Percentiles rank a stretch among this genome's conserved stretches.
phyloP scores from a whole-genome alignment of 75 land plant species.

The Cupressus sempervirens region DNA sequence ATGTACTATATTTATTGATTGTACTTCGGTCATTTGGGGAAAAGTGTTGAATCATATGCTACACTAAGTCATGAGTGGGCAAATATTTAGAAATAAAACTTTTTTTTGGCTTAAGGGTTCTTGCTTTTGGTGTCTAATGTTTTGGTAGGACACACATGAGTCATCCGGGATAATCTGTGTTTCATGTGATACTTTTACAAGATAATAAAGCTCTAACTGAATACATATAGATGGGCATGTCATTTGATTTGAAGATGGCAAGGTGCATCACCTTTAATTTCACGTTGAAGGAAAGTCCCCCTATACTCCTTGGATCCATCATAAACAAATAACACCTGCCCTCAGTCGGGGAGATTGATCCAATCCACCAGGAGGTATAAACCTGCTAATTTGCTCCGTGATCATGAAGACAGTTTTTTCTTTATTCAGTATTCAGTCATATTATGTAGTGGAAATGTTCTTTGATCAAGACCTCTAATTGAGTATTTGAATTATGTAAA shows the following conservation, averaged over 20 bases:
- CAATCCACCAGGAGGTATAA: neutral
- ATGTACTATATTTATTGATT: neutral
- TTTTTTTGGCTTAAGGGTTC: neutral
- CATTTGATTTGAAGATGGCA: neutral
- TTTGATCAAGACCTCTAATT: no score
- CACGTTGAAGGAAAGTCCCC: neutral
- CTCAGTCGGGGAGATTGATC: neutral
- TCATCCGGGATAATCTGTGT: no score
- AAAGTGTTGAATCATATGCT: neutral
- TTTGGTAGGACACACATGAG: neutral
- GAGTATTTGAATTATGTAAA: no score
- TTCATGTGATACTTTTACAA: neutral
- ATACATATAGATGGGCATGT: neutral
- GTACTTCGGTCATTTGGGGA: no score
- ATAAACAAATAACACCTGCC: neutral
- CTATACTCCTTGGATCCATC: neutral
- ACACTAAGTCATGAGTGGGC: neutral
- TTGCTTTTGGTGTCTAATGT: neutral
- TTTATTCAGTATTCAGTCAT: no score
- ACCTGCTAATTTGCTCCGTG: no score
- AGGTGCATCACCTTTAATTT: neutral
- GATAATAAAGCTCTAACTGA: neutral
- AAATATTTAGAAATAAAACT: no score
- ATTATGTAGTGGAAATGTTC: no score
- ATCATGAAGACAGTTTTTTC: no score